phyloP scores from a whole-genome alignment of 306 rosid species.

The Castanea mollissima region DNA sequence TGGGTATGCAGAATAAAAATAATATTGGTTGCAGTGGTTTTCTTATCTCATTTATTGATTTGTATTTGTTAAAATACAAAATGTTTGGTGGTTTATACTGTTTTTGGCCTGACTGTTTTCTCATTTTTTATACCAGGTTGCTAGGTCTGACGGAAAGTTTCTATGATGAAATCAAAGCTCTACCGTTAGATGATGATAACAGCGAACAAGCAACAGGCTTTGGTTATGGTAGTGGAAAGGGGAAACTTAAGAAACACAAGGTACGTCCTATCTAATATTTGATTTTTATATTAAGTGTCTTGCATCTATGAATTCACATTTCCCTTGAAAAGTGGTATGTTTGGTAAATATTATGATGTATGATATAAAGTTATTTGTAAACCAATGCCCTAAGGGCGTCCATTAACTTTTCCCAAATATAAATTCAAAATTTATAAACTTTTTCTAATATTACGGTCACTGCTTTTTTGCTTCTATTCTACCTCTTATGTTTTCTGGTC shows the following conservation, averaged over 20 bases:
- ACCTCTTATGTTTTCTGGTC: neutral
- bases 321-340: conserved; percentile 7
- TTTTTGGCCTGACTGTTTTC: conserved; percentile 1
- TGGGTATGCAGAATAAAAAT: conserved; percentile 49
- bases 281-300: neutral
- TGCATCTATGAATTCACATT: neutral
- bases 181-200: conserved; percentile 57
- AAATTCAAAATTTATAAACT: neutral
- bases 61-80: neutral
- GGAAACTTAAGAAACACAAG: conserved; percentile 65
- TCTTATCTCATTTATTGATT: conserved; percentile 2
- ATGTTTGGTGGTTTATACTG: neutral
- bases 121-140: conserved; percentile 50
- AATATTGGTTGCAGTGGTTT: neutral
- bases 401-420: too few species aligned
- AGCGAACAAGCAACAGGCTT: conserved; percentile 39
- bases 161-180: conserved; percentile 69
- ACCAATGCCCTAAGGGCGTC: too few species aligned
- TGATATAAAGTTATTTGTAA: too few species aligned
- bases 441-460: neutral
- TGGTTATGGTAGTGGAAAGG: conserved; percentile 39
- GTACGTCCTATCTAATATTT: conserved; percentile 29
- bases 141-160: conserved; percentile 76
- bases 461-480: neutral
- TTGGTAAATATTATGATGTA: neutral